Percentiles rank a stretch among this genome's conserved stretches.
Conservation (phyloP, 2,329 filamentous ascomycete genomes). For the Falciphora oryzae region DNA sequence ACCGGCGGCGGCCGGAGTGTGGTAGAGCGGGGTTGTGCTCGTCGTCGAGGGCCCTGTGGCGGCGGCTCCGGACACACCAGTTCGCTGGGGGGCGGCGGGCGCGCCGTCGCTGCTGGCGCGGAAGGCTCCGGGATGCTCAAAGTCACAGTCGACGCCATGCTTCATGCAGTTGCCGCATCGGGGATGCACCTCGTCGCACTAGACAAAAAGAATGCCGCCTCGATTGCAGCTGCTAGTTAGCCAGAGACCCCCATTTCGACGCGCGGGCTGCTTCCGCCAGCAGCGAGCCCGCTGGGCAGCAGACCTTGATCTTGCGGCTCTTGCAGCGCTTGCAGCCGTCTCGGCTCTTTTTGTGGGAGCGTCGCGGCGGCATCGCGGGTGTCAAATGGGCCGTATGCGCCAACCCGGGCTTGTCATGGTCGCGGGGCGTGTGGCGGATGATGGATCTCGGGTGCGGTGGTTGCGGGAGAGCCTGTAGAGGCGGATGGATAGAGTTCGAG, state of each 20-base stretch:
- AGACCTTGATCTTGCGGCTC: constrained; percentile 63
- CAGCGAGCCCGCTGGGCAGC: background rate
- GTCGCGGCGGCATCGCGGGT: constrained; percentile 52
- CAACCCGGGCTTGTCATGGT: constrained; percentile 15
- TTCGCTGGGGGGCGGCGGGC: constrained; percentile 1
- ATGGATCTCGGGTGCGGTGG: background rate
- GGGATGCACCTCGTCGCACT: constrained; percentile 63
- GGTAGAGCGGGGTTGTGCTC: constrained; percentile 28
- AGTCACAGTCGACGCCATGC: constrained; percentile 62
- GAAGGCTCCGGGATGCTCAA: constrained; percentile 39
- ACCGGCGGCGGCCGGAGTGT: constrained; percentile 27
- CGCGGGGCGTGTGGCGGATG: constrained; percentile 1
- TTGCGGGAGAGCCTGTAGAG: background rate
- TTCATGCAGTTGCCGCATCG: constrained; percentile 61
- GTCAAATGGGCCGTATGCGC: constrained; percentile 11
- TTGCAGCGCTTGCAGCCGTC: constrained; percentile 63
- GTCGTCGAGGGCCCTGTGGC: constrained; percentile 17
- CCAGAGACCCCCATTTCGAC: background rate
- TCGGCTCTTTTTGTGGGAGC: constrained; percentile 65
- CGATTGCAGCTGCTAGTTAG: background rate
- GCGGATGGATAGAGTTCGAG: background rate
- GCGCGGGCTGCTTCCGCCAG: background rate
- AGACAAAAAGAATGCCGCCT: constrained; percentile 2
- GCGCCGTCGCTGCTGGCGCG: constrained; percentile 9
- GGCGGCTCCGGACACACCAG: constrained; percentile 16